A percentile compares a stretch with the other conserved stretches of the same genome.
These are phyloP conservation scores for Schwanniomyces yamadae DNA, from an alignment of 805 yeast genomes.

Conservation along the genomic window DNA sequence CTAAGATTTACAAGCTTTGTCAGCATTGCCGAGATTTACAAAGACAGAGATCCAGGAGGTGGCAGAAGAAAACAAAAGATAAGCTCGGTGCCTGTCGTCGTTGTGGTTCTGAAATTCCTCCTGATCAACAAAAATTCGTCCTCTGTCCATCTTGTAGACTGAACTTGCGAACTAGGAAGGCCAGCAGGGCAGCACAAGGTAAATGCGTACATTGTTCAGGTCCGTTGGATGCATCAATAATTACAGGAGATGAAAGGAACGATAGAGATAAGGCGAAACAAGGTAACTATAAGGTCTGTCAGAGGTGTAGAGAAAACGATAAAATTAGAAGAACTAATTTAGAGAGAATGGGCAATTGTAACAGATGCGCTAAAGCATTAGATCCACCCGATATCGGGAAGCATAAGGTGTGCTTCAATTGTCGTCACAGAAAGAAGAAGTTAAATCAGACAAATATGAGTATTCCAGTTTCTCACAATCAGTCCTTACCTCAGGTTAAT, in stretches of 20 bases:
- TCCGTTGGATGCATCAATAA: slow-evolving; percentile 44
- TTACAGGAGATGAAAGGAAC: slow-evolving; percentile 25
- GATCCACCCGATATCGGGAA: slow-evolving; percentile 46
- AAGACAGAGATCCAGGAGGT: slow-evolving; percentile 58
- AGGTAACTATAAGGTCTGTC: slow-evolving; percentile 58
- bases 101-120: slow-evolving; percentile 57
- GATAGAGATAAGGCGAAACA: slow-evolving; percentile 17
- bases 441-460: slow-evolving; percentile 8
- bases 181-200: slow-evolving; percentile 59
- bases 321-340: slow-evolving; percentile 54
- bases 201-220: slow-evolving; percentile 71
- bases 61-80: slow-evolving; percentile 62
- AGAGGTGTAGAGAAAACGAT: slow-evolving; percentile 62
- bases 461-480: slow-evolving; percentile 4
- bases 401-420: slow-evolving; percentile 55
- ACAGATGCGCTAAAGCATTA: slow-evolving; percentile 56
- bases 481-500: slow-evolving; percentile 3
- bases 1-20: slow-evolving; percentile 53
- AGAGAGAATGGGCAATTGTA: slow-evolving; percentile 60
- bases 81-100: slow-evolving; percentile 64
- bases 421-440: slow-evolving; percentile 55
- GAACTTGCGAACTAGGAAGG: slow-evolving; percentile 54
- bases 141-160: slow-evolving; percentile 61
- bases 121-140: slow-evolving; percentile 51
- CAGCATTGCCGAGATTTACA: slow-evolving; percentile 65